Evolutionary conservation across 495 filamentous ascomycete genomes (phyloP).

Genomic region (Podospora pseudopauciseta): DNA sequence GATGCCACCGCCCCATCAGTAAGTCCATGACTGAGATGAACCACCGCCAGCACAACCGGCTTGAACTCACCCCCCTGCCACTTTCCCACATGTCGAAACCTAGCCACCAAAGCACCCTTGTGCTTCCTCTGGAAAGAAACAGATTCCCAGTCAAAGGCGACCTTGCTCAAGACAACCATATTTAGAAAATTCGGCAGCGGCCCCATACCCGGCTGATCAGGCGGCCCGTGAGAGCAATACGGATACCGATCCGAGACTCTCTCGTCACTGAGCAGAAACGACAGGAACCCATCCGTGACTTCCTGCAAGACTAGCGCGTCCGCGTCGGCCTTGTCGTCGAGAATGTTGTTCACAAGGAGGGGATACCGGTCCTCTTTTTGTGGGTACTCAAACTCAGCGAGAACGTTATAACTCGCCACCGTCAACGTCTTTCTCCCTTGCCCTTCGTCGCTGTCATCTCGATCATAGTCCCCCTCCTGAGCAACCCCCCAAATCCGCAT

Average conservation of each 20-base stretch:
- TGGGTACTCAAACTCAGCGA: slow-evolving; percentile 51
- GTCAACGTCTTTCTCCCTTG: slow-evolving; percentile 24
- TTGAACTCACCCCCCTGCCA: slow-evolving; percentile 15
- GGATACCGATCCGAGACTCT: slow-evolving; percentile 46
- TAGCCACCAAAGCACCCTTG: slow-evolving; percentile 48
- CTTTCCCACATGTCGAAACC: slow-evolving; percentile 34
- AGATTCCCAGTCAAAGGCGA: slow-evolving; percentile 48
- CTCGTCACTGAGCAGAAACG: slow-evolving; percentile 42
- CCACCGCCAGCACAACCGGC: slow-evolving; percentile 44
- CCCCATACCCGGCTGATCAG: slow-evolving; percentile 42
- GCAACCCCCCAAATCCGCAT: slow-evolving; percentile 24
- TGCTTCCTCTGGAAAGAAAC: slow-evolving; percentile 46
- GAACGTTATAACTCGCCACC: slow-evolving; percentile 54
- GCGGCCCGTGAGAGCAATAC: slow-evolving; percentile 49
- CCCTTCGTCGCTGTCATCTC: background rate
- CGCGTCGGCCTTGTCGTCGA: slow-evolving; percentile 34
- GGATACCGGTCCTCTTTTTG: slow-evolving; percentile 47
- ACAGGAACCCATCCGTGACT: slow-evolving; percentile 56
- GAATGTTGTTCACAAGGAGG: slow-evolving; percentile 43
- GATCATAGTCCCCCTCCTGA: background rate
- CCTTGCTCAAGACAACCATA: slow-evolving; percentile 49
- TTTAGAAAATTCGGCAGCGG: slow-evolving; percentile 54
- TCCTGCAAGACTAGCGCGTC: slow-evolving; percentile 56
- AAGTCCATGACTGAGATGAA: slow-evolving; percentile 54
- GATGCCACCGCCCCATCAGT: slow-evolving; percentile 49